Percentiles rank a stretch among this genome's conserved stretches.
Conservation (phyloP, 2,329 filamentous ascomycete genomes). For the Leptographium procerum region DNA sequence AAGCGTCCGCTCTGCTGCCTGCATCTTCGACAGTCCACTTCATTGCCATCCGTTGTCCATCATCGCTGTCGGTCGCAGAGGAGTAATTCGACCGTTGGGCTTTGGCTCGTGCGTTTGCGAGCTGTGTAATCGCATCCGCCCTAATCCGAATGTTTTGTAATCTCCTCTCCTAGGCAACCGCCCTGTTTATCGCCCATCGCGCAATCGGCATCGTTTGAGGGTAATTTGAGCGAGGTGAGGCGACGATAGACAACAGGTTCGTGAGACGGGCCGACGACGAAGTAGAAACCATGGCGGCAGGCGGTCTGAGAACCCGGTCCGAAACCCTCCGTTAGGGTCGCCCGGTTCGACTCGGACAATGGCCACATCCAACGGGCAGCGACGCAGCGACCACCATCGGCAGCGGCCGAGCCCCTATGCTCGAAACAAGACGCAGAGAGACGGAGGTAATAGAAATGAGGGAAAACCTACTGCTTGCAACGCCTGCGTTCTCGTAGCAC, state of each 20-base stretch:
- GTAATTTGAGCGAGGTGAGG: background rate
- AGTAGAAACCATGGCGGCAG: background rate
- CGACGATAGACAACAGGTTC: background rate
- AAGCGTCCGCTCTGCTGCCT: too few species aligned
- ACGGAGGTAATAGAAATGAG: constrained; percentile 3
- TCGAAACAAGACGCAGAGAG: background rate
- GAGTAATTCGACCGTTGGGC: too few species aligned
- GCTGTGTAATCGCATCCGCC: background rate
- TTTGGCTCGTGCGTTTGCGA: background rate
- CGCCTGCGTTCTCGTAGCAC: constrained; percentile 45
- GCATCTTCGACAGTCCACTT: background rate
- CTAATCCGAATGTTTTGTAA: background rate
- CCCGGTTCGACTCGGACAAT: background rate
- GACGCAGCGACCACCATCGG: background rate
- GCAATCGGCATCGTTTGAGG: background rate
- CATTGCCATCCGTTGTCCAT: background rate
- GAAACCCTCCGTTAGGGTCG: too few species aligned
- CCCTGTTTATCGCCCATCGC: background rate
- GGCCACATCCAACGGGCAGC: background rate
- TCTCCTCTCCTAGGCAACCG: background rate
- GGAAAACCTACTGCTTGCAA: constrained; percentile 69
- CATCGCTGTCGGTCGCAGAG: background rate
- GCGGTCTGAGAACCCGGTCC: background rate
- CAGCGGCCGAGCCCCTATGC: background rate
- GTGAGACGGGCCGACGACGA: background rate